Base-by-base conservation (phyloP, 2,329 filamentous ascomycete species). In the Fusarium ambrosium region DNA sequence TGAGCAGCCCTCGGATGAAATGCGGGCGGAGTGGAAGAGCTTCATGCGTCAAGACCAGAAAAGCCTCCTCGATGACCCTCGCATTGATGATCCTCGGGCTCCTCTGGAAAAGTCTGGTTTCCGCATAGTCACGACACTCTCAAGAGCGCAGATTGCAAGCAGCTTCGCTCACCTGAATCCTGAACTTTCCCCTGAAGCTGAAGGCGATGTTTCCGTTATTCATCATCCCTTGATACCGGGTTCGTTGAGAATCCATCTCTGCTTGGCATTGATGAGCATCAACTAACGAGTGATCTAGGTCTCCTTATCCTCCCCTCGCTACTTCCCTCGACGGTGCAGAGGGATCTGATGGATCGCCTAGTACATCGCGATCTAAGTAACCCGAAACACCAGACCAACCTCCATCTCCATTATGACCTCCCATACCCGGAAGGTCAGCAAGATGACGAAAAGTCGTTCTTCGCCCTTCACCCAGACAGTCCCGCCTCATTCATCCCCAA, bases 351-450 rank as follows among this genome's bases (percentile, higher is more conserved):
- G 6, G 90, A 90, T 53, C 91, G 90, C 64, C 88, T 98, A 72
- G 86, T 98, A 34, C 94, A 97, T 83, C 89, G 87, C 27, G 93
- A 97, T 81, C 89, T 97, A 18, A 91, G 91, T 70, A 90, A 93
- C 74, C 90, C 91, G 4, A 81, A 85, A 5, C 95, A 98, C 81
- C 90, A 93, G 79, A 98, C 95, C 62, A 99, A 98, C 82, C 86
- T 98, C n/a, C 93, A 97, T 82, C 87, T 95, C 2, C 94, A 97
- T 83, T 94, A 96, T 82, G 80, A 91, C 36, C 81, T 97, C 7
- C 87, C 89, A 8, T 95, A 96, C 77, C 81, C 80, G 5, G 64
- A 81, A 20, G 74, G 79, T 18, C 64, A 76, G 39, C 72, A 77
- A 20, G 58, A 74, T 1, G 62, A 76, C 18, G 72, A 79, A 10